Evolutionary conservation across 176 grass and related monocot species (phyloP).

Genomic region (Cenchrus purpureus): DNA sequence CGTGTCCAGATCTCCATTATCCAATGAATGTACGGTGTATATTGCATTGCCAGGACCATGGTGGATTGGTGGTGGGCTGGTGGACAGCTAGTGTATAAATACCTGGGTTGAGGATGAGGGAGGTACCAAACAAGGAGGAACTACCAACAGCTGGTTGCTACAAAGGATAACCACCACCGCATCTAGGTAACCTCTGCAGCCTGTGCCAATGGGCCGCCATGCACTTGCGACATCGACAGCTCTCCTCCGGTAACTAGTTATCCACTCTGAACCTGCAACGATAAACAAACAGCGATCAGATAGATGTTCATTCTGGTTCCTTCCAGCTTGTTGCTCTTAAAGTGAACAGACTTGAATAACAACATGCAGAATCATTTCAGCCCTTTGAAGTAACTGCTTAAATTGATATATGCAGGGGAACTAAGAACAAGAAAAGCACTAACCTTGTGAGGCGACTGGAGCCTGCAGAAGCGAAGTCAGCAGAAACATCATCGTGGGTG

Average conservation of each 20-base stretch:
- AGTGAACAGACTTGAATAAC: constrained; percentile 13
- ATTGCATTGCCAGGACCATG: not conserved
- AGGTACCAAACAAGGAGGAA: constrained; percentile 41
- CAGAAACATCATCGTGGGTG: constrained; percentile 68
- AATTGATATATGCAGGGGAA: constrained; percentile 43
- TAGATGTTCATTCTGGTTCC: not conserved
- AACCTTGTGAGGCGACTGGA: constrained; percentile 35
- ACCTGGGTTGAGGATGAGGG: constrained; percentile 29
- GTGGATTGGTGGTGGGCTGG: not conserved
- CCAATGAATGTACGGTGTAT: constrained; percentile 8
- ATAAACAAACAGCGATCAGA: constrained; percentile 14
- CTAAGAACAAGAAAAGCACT: constrained; percentile 49
- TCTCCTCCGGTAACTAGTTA: constrained; percentile 56
- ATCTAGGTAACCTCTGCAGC: constrained; percentile 9
- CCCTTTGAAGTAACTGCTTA: constrained; percentile 26
- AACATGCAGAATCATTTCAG: constrained; percentile 17
- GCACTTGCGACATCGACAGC: constrained; percentile 36
- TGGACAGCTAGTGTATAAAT: constrained; percentile 43
- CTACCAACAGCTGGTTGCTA: constrained; percentile 28
- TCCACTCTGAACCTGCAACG: constrained; percentile 37
- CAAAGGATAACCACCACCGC: not conserved
- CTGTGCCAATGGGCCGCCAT: constrained; percentile 32
- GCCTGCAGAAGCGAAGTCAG: constrained; percentile 39
- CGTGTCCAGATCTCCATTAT: constrained; percentile 31
- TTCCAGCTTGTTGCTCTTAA: constrained; percentile 15